Evolutionary conservation across 257 asterid species (phyloP).

Genomic region (Nicotiana knightiana): DNA sequence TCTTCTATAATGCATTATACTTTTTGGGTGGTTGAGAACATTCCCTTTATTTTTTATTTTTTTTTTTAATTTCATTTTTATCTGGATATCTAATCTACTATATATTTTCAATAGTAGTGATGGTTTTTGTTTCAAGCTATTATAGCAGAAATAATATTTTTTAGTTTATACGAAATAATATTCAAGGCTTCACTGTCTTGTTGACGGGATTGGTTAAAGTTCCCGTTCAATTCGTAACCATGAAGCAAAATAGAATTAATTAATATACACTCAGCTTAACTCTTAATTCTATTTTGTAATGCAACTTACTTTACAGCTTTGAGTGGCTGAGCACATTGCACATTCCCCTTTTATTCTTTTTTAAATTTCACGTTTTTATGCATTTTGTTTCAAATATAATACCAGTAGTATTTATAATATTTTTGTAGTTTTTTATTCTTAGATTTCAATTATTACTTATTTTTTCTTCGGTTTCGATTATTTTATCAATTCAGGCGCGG

Average conservation of each 20-base stretch:
- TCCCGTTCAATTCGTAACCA: constrained; percentile 18
- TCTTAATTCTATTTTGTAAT: not conserved
- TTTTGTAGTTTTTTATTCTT: no score
- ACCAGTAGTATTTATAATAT: no score
- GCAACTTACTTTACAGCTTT: not conserved
- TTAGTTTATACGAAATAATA: not conserved
- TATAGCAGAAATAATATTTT: no score
- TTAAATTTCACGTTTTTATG: not conserved
- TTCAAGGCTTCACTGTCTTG: constrained; percentile 19
- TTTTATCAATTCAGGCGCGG: no score
- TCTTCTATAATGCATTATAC: not conserved
- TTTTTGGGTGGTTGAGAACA: constrained; percentile 4
- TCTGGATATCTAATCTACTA: no score
- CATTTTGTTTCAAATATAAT: no score
- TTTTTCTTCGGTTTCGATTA: no score
- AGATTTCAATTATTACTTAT: no score
- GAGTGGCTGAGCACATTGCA: constrained; percentile 12
- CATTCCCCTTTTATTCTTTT: not conserved
- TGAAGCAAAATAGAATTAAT: constrained; percentile 4
- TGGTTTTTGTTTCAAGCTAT: no score
- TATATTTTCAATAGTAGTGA: no score
- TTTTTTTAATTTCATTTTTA: no score
- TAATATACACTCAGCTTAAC: not conserved
- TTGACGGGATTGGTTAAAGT: not conserved
- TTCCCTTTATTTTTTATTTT: not conserved